These are phyloP conservation scores for Tribonema minus DNA, from an alignment of 108 stramenopile genomes.

Conservation along the genomic window DNA sequence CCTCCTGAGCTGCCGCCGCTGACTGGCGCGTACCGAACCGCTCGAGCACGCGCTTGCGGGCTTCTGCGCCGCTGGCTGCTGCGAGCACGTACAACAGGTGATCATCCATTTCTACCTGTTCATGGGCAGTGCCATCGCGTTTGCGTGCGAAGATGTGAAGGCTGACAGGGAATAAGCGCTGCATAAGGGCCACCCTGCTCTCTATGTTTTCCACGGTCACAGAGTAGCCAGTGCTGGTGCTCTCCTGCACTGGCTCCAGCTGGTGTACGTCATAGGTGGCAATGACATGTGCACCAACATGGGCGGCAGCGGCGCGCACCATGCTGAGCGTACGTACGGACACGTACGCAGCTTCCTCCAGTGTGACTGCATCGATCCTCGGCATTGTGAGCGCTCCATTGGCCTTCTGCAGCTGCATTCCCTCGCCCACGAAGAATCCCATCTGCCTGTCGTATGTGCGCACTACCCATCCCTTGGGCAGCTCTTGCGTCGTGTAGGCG, in stretches of 20 bases:
- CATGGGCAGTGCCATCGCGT: slow-evolving; percentile 6
- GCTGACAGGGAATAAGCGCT: neutral
- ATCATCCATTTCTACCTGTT: slow-evolving; percentile 1
- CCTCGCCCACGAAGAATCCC: neutral
- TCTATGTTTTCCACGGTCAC: neutral
- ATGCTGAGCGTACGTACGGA: neutral
- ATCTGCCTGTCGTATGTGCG: neutral
- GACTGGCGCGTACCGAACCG: neutral
- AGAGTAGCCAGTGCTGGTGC: neutral
- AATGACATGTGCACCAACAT: neutral
- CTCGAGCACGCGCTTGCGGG: slow-evolving; percentile 4
- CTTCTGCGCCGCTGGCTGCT: neutral
- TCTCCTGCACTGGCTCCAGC: slow-evolving; percentile 2
- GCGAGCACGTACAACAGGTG: slow-evolving; percentile 3
- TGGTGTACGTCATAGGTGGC: slow-evolving; percentile 10
- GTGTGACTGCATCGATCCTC: neutral
- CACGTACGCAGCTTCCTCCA: slow-evolving; percentile 3
- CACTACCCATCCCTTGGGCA: neutral
- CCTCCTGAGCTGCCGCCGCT: neutral
- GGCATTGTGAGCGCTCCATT: neutral
- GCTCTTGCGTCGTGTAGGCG: neutral
- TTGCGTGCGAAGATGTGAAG: slow-evolving; percentile 17
- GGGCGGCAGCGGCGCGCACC: neutral
- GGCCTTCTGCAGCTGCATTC: neutral
- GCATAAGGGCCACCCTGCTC: neutral